Evolutionary conservation across 208 protist genomes (phyloP), one percentile per base, ranked within the genome.

Genomic region (Leishmania martiniquensis): DNA sequence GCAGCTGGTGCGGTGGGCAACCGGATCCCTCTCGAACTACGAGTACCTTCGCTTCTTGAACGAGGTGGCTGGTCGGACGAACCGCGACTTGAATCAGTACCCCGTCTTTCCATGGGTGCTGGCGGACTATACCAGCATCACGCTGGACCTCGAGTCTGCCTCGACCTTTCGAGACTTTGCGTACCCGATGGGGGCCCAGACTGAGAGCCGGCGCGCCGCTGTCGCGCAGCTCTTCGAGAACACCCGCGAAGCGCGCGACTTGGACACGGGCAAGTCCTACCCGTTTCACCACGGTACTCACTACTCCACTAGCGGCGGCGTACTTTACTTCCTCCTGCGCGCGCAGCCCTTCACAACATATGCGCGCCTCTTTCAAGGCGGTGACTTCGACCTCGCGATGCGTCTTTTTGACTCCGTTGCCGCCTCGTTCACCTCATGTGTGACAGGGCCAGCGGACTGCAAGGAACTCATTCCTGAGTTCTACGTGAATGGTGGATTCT

Each of bases 281-380:
- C 92, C 98, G 15, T 99, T 99, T 82, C 97, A 99, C 81, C 99
- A 99, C 86, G 99, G 99, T 60, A 98, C 98, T n/a, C 99, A 99
- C 92, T 99, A 99, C 83, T 98, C 94, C 4, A 98, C 93, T 4
- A 97, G 98, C 51, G 98, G 90, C 32, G 92, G 94, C 4, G 98
- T 99, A 29, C 85, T 99, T 25, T 97, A 98, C 87, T 99, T 96
- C 78, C 83, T 99, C 15, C 85, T 99, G 9, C 95, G 99, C 47
- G 75, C 98, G 22, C 97, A 99, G 92, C 99, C 99, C 51, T 99
- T 99, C 92, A 96, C 94, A n/a, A 95, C 88, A 20, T 95, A 92
- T 75, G 87, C 88, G 37, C 88, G 89, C 42, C 86, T 96, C 15
- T 96, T 97, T 63, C 94, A 98, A 78, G 92, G 92, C 37, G 94